Conservation (phyloP, 2,329 filamentous ascomycete species). For the Colletotrichum agaves region DNA sequence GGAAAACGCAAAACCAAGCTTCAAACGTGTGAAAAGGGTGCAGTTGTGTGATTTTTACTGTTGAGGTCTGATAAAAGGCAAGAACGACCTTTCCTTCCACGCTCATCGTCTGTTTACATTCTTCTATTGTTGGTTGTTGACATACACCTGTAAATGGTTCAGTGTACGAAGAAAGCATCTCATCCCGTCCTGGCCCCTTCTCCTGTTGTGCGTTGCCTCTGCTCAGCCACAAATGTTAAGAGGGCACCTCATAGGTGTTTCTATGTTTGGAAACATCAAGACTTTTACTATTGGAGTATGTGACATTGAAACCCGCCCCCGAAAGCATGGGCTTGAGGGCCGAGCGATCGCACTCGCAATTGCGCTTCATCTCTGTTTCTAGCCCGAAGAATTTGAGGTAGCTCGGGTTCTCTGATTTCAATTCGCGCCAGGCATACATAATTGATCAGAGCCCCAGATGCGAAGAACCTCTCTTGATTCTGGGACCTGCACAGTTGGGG, state of each 20-base stretch:
- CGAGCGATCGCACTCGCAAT: slow-evolving; percentile 7
- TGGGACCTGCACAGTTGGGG: slow-evolving; percentile 2
- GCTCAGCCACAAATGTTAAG: slow-evolving; percentile 19
- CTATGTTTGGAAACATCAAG: slow-evolving; percentile 22
- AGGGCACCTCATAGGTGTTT: background rate
- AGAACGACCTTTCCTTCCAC: no score
- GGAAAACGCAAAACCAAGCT: no score
- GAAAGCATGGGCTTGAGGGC: background rate
- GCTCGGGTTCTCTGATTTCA: no score
- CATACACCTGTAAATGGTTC: no score
- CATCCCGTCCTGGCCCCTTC: background rate
- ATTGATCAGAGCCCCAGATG: background rate
- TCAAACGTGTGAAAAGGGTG: no score
- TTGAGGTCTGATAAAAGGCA: no score
- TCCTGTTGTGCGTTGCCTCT: background rate
- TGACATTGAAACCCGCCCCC: slow-evolving; percentile 7
- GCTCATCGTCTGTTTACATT: no score
- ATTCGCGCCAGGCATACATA: background rate
- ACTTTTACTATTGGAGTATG: background rate
- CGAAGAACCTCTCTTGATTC: background rate
- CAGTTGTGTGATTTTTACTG: no score
- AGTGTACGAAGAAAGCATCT: background rate
- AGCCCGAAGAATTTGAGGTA: no score
- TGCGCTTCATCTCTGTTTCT: background rate
- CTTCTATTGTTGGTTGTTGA: no score